These are phyloP conservation scores for Cladosporium sp. DNA, from an alignment of 2,329 filamentous ascomycete species.

Conservation along the genomic window DNA sequence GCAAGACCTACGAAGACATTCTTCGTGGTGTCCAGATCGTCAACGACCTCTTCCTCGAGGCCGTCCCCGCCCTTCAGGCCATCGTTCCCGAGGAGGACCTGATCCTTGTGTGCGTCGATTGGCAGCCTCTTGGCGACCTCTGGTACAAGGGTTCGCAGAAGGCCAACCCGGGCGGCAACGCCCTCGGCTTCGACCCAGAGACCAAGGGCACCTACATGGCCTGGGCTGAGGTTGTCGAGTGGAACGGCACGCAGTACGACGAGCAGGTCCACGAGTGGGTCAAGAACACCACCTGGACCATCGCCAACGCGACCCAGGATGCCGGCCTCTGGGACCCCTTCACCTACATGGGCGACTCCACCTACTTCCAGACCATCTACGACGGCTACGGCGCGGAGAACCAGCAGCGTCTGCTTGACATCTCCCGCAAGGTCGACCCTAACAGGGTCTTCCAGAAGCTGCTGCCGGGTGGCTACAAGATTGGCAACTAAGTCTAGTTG, in stretches of 20 bases:
- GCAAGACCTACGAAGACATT: slow-evolving; percentile 8
- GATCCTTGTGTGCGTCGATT: slow-evolving; percentile 9
- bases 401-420: slow-evolving; percentile 13
- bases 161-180: slow-evolving; percentile 14
- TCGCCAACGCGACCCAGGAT: slow-evolving; percentile 5
- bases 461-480: slow-evolving; percentile 20
- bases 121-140: slow-evolving; percentile 8
- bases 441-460: slow-evolving; percentile 18
- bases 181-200: slow-evolving; percentile 14
- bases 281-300: slow-evolving; percentile 13
- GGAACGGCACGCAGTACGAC: slow-evolving; percentile 17
- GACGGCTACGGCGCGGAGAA: slow-evolving; percentile 19
- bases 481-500: slow-evolving; percentile 4
- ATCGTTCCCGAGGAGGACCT: slow-evolving; percentile 8
- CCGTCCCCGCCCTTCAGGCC: slow-evolving; percentile 5
- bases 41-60: slow-evolving; percentile 10
- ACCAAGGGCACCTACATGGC: slow-evolving; percentile 13
- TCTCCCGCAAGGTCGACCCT: slow-evolving; percentile 18
- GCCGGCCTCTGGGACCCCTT: slow-evolving; percentile 8
- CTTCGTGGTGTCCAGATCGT: slow-evolving; percentile 4
- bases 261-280: slow-evolving; percentile 13
- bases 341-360: slow-evolving; percentile 16
- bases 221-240: slow-evolving; percentile 13
- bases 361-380: slow-evolving; percentile 16
- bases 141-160: slow-evolving; percentile 4